phyloP scores from a whole-genome alignment of 805 yeast genomes.

The Candida cerambycidarum region DNA sequence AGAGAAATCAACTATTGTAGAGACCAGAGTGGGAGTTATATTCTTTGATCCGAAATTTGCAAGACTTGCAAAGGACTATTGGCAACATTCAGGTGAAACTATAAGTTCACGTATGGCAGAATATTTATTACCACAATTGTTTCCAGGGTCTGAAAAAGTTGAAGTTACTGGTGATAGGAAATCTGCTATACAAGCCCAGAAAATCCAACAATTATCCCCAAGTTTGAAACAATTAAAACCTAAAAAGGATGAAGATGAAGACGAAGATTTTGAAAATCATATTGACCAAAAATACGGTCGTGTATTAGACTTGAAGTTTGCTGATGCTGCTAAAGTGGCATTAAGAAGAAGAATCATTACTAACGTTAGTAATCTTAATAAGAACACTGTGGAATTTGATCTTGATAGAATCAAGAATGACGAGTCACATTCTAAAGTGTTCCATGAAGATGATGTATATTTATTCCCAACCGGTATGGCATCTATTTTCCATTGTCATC shows the following conservation, averaged over 20 bases:
- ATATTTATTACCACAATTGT: constrained; percentile 68
- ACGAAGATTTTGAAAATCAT: constrained; percentile 47
- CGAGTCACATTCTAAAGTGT: constrained; percentile 23
- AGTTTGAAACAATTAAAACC: constrained; percentile 13
- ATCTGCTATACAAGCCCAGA: constrained; percentile 32
- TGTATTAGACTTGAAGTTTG: constrained; percentile 74
- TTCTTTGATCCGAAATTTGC: constrained; percentile 64
- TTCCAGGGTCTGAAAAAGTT: constrained; percentile 13
- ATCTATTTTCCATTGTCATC: constrained; percentile 80
- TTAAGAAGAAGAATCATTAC: constrained; percentile 75
- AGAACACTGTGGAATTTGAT: constrained; percentile 5
- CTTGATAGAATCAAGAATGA: neutral
- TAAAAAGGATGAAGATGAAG: constrained; percentile 28
- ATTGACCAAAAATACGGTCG: constrained; percentile 92
- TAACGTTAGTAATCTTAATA: constrained; percentile 34
- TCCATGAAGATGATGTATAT: constrained; percentile 66
- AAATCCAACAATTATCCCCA: constrained; percentile 16
- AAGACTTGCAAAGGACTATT: constrained; percentile 74
- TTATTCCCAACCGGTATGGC: constrained; percentile 94
- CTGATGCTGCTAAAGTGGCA: constrained; percentile 72
- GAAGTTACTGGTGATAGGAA: constrained; percentile 18
- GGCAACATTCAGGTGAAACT: constrained; percentile 99
- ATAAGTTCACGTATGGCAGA: constrained; percentile 88
- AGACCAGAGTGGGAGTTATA: constrained; percentile 74
- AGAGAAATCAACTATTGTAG: constrained; percentile 60